Conservation (phyloP, 2,329 filamentous ascomycete genomes). For the Alternaria gaisen region DNA sequence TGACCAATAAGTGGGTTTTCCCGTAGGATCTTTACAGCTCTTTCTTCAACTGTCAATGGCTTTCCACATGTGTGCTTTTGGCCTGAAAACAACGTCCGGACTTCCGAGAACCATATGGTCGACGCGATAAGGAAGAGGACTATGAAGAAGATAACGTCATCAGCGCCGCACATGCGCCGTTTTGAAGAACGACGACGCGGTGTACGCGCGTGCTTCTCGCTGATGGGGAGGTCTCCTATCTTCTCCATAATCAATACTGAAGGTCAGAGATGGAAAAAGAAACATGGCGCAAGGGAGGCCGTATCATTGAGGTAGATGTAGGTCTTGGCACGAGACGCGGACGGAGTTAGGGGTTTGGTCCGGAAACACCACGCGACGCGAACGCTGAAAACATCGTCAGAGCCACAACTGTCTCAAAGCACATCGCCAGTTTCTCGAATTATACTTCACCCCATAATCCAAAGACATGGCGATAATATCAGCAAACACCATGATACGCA, state of each 20-base stretch:
- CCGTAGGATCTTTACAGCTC: constrained; percentile 47
- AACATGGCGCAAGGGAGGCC: background rate
- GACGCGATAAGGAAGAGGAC: constrained; percentile 18
- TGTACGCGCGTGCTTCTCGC: constrained; percentile 1
- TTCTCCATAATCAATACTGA: constrained; percentile 20
- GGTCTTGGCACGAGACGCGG: constrained; percentile 12
- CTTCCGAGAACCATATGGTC: constrained; percentile 13
- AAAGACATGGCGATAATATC: constrained; percentile 79
- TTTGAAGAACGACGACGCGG: background rate
- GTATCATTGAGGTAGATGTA: constrained; percentile 8
- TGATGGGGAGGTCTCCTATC: background rate
- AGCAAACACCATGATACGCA: constrained; percentile 80
- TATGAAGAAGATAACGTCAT: constrained; percentile 4
- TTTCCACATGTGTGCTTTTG: constrained; percentile 2
- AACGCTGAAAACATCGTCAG: background rate
- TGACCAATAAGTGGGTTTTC: constrained; percentile 54
- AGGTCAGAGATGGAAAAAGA: background rate
- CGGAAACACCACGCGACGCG: constrained; percentile 16
- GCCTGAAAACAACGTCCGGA: constrained; percentile 1
- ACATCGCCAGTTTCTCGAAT: background rate
- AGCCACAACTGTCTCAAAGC: constrained; percentile 1
- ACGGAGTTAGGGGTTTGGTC: constrained; percentile 28
- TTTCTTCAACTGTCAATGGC: constrained; percentile 37
- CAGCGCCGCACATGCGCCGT: constrained; percentile 2
- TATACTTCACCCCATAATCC: background rate